Evolutionary conservation across 2,329 filamentous ascomycete genomes (phyloP).

Genomic region (Xylariaceae sp.): DNA sequence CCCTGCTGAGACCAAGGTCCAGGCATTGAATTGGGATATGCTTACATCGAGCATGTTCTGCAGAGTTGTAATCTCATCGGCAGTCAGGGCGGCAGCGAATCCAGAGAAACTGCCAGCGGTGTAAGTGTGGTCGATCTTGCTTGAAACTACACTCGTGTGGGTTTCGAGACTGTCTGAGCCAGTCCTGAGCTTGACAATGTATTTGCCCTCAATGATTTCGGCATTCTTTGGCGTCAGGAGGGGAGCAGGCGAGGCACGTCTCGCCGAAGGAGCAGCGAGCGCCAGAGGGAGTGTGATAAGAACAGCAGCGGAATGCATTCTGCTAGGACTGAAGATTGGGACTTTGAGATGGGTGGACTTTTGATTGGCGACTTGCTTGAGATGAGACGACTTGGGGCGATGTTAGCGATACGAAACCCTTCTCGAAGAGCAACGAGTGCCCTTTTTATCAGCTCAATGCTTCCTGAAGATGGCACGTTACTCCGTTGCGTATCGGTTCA

Average conservation of each 20-base stretch:
- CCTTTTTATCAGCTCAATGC: constrained; percentile 16
- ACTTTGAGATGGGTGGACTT: constrained; percentile 10
- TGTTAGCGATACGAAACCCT: constrained; percentile 13
- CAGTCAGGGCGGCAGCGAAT: constrained; percentile 43
- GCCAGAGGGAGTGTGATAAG: constrained; percentile 32
- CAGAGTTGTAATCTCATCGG: constrained; percentile 40
- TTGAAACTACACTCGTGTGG: constrained; percentile 25
- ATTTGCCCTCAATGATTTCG: constrained; percentile 36
- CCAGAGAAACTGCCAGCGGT: constrained; percentile 36
- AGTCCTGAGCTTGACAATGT: constrained; percentile 44
- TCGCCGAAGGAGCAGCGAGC: constrained; percentile 30
- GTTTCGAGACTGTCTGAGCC: constrained; percentile 33
- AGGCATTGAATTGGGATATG: not conserved
- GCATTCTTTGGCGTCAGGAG: constrained; percentile 25
- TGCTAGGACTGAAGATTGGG: constrained; percentile 12
- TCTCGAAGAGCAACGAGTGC: not conserved
- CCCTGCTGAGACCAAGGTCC: not conserved
- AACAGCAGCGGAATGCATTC: constrained; percentile 29
- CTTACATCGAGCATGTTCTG: constrained; percentile 39
- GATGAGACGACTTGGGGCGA: constrained; percentile 7
- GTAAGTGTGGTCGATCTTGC: constrained; percentile 34
- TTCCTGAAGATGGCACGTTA: constrained; percentile 4
- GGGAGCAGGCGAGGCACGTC: constrained; percentile 29
- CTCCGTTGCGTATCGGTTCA: constrained; percentile 10
- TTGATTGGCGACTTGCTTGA: constrained; percentile 12